Percentiles rank a stretch among this genome's conserved stretches.
Conservation (phyloP, 805 yeast genomes). For the Lachancea mirantina region DNA sequence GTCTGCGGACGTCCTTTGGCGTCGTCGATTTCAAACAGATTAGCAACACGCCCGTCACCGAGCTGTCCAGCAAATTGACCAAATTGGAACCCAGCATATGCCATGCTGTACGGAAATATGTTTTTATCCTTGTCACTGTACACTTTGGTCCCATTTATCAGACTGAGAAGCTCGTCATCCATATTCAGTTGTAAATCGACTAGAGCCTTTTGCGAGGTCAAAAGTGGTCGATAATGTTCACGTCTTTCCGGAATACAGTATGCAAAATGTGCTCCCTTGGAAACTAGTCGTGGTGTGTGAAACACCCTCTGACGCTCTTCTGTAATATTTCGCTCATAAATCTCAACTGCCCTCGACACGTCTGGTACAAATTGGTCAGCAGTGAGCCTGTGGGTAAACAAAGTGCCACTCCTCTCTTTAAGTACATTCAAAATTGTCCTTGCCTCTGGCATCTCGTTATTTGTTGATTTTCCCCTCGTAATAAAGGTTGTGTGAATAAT, state of each 20-base stretch:
- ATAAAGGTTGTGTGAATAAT: too few species aligned
- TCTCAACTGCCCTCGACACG: constrained; percentile 23
- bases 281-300: constrained; percentile 43
- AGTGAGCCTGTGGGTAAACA: constrained; percentile 15
- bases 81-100: constrained; percentile 95
- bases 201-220: constrained; percentile 55
- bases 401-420: constrained; percentile 20
- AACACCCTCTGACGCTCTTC: constrained; percentile 22
- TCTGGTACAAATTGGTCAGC: constrained; percentile 30
- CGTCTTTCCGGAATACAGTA: constrained; percentile 64
- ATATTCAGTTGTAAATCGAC: constrained; percentile 50
- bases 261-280: constrained; percentile 60
- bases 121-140: constrained; percentile 32
- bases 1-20: constrained; percentile 33
- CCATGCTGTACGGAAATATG: constrained; percentile 78
- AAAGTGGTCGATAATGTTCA: constrained; percentile 44
- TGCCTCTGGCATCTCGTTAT: constrained; percentile 17
- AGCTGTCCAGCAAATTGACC: constrained; percentile 95
- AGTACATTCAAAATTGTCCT: constrained; percentile 19
- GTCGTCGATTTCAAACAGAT: constrained; percentile 63
- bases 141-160: constrained; percentile 57
- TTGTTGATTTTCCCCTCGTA: too few species aligned
- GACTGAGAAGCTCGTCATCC: constrained; percentile 41
- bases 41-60: constrained; percentile 91
- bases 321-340: constrained; percentile 21